Percentiles rank a stretch among this genome's conserved stretches.
These are phyloP conservation scores for Alternaria tenuissima DNA, from an alignment of 2,329 filamentous ascomycete species.

Conservation along the genomic window DNA sequence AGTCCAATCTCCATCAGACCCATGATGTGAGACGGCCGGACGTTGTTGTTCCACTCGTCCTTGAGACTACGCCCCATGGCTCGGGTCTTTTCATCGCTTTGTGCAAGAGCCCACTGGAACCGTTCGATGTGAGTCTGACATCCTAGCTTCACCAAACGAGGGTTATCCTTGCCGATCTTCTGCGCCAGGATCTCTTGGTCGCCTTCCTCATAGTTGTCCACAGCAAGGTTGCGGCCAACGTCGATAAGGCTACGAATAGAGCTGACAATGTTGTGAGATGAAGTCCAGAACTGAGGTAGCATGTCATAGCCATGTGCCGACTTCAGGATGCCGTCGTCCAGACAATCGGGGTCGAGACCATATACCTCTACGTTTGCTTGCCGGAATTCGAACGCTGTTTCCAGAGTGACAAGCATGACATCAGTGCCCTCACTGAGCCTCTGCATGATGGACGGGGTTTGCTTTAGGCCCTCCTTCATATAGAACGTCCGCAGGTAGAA, in stretches of 20 bases:
- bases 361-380: slow-evolving; percentile 73
- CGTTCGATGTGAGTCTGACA: slow-evolving; percentile 68
- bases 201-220: slow-evolving; percentile 51
- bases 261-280: slow-evolving; percentile 60
- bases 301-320: slow-evolving; percentile 67
- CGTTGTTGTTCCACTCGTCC: slow-evolving; percentile 49
- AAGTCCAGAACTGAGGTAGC: slow-evolving; percentile 87
- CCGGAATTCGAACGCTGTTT: slow-evolving; percentile 74
- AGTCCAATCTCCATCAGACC: slow-evolving; percentile 60
- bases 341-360: slow-evolving; percentile 72
- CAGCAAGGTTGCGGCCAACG: slow-evolving; percentile 52
- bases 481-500: slow-evolving; percentile 76
- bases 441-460: slow-evolving; percentile 59
- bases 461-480: slow-evolving; percentile 69
- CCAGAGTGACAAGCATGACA: slow-evolving; percentile 71
- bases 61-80: slow-evolving; percentile 60
- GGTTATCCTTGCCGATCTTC: slow-evolving; percentile 57
- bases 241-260: slow-evolving; percentile 51
- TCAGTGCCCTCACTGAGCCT: slow-evolving; percentile 74
- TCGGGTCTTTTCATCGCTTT: slow-evolving; percentile 58
- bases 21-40: slow-evolving; percentile 54
- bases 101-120: slow-evolving; percentile 64
- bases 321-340: slow-evolving; percentile 58
- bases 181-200: slow-evolving; percentile 49
- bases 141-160: slow-evolving; percentile 63